Evolutionary conservation across 345 rosid species (phyloP), one percentile per base, ranked within the genome.

Genomic region (Euphorbia tirucalli): DNA sequence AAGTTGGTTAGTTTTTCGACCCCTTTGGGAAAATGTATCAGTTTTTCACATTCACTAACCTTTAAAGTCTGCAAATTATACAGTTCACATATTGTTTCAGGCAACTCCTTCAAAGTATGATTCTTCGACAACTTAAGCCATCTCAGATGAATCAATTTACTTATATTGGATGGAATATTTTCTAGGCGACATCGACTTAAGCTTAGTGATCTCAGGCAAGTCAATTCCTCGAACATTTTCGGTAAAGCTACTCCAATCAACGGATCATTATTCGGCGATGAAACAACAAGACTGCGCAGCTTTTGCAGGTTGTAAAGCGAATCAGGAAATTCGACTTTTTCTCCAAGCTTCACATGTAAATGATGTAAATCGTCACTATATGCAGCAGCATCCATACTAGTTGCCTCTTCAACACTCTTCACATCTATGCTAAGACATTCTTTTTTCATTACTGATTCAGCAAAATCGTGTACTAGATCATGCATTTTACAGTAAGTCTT

Each of bases 61-160:
- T 28, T 15, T 13, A 58, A 11, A 27, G 22, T 58, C 16, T 58
- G 62, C 62, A 58, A 58, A 25, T 58, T 25, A 0, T 11, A 27
- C 19, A 58, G 24, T 27, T 58, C 19, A 15, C 62, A 58, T 19
- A 58, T 27, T 58, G 62, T 11, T 58, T 58, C 35, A 2, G 62
- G 62, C 62, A 58, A 58, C 62, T 58, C 62, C 62, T 58, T 58
- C 62, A 58, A n/a, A n/a, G n/a, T 56, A 2, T 21, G 7, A 25
- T 58, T 58, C 2, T 13, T 1, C 14, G 62, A 58, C 35, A 58
- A 3, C 1, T 58, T 15, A 0, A 58, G 31, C 15, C 28, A 16
- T 15, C 62, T 58, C 22, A 58, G 24, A n/a, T 27, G 37, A 4
- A 58, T 16, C 3, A 58, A 25, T 6, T 58, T 58, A 16, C 13